Conservation (phyloP, 257 asterid genomes). For the Nicotiana noctiflora region DNA sequence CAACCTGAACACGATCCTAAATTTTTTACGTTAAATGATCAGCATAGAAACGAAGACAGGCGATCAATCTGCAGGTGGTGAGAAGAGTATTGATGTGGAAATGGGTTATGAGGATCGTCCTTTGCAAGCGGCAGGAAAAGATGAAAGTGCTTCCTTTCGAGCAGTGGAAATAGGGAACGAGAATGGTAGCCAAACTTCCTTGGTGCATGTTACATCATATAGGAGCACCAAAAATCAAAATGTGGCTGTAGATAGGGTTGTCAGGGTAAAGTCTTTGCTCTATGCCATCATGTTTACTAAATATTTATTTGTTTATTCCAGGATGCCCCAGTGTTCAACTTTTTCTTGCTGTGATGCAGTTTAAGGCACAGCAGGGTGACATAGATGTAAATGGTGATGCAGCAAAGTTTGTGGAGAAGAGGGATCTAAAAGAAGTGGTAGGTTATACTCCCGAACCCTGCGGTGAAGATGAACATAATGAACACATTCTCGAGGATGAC, state of each 20-base stretch:
- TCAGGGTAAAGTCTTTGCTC: slow-evolving; percentile 32
- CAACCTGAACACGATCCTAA: neutral
- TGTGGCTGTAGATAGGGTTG: slow-evolving; percentile 27
- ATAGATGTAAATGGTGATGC: slow-evolving; percentile 20
- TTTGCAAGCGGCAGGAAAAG: slow-evolving; percentile 18
- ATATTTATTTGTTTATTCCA: neutral
- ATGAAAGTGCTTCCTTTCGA: slow-evolving; percentile 43
- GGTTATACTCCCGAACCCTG: slow-evolving; percentile 37
- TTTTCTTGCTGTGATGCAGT: slow-evolving; percentile 32
- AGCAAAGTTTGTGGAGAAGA: slow-evolving; percentile 17
- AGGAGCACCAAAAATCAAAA: slow-evolving; percentile 27
- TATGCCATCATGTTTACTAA: neutral
- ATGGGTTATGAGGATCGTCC: slow-evolving; percentile 21
- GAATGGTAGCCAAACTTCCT: slow-evolving; percentile 22
- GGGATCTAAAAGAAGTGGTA: slow-evolving; percentile 36
- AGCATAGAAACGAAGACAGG: slow-evolving; percentile 43
- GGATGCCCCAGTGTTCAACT: neutral
- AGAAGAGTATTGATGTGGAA: slow-evolving; percentile 29
- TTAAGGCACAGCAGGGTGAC: slow-evolving; percentile 19
- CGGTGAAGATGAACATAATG: slow-evolving; percentile 35
- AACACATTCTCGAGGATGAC: slow-evolving; percentile 29
- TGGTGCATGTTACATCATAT: slow-evolving; percentile 27
- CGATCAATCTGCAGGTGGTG: slow-evolving; percentile 29
- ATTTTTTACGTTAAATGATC: slow-evolving; percentile 8
- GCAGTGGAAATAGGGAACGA: slow-evolving; percentile 28